Conservation (phyloP, 129 eudicot genomes). For the Tagetes erecta region DNA sequence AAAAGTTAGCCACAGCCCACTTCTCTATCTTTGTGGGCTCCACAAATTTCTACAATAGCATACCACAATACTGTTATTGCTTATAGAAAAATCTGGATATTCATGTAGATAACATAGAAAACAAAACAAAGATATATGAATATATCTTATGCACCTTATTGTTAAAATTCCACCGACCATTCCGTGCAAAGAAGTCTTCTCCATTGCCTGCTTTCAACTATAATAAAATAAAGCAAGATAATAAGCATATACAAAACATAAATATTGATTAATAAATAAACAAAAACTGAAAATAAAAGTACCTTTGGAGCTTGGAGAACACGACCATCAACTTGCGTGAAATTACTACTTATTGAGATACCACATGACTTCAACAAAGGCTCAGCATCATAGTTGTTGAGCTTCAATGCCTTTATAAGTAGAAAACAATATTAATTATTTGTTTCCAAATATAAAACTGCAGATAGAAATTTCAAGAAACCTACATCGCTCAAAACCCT, state of each 20-base stretch:
- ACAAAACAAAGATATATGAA: not conserved
- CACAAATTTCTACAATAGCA: constrained; percentile 34
- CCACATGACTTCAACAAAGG: constrained; percentile 85
- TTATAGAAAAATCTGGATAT: not conserved
- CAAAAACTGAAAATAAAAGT: not conserved
- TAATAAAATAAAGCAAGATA: constrained; percentile 13
- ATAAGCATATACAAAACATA: not conserved
- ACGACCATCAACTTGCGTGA: constrained; percentile 79
- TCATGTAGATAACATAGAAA: not conserved
- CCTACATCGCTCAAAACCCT: constrained; percentile 60
- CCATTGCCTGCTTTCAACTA: constrained; percentile 71
- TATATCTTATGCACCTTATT: constrained; percentile 45
- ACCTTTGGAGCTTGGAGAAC: constrained; percentile 79
- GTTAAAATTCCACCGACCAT: constrained; percentile 74
- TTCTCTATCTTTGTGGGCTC: constrained; percentile 44
- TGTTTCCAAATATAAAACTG: not conserved
- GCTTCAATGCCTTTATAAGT: constrained; percentile 51
- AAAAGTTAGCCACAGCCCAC: constrained; percentile 60
- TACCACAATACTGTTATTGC: not conserved
- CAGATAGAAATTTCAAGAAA: not conserved
- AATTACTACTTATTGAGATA: constrained; percentile 54
- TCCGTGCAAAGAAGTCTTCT: constrained; percentile 64
- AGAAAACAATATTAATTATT: not conserved
- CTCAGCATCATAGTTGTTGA: constrained; percentile 68
- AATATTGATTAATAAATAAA: not conserved